These are phyloP conservation scores for Penicillium waksmanii DNA, from an alignment of 495 filamentous ascomycete species.

Conservation along the genomic window DNA sequence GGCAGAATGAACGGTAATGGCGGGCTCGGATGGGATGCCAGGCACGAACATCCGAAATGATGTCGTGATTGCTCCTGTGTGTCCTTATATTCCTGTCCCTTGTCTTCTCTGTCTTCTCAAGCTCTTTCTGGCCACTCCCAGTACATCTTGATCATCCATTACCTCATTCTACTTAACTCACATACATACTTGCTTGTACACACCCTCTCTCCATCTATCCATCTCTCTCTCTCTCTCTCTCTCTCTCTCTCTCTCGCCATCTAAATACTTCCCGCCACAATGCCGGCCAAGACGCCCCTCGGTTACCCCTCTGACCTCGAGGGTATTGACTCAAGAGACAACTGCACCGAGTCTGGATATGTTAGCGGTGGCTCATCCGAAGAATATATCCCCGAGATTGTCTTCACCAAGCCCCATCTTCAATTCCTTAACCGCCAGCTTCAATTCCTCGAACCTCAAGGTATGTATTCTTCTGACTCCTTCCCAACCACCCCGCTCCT, in stretches of 20 bases:
- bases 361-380: constrained; percentile 72
- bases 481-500: constrained; percentile 15
- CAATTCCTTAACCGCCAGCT: constrained; percentile 88
- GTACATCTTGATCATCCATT: constrained; percentile 13
- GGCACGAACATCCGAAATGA: constrained; percentile 30
- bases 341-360: constrained; percentile 81
- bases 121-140: constrained; percentile 19
- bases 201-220: constrained; percentile 8
- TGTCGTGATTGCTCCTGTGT: constrained; percentile 42
- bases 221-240: constrained; percentile 10
- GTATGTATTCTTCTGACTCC: constrained; percentile 39
- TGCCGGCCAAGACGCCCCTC: constrained; percentile 46
- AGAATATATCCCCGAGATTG: constrained; percentile 70
- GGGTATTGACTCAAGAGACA: constrained; percentile 39
- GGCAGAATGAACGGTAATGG: constrained; percentile 39
- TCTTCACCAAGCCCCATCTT: constrained; percentile 87
- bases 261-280: constrained; percentile 25
- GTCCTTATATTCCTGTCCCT: constrained; percentile 34
- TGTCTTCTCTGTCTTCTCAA: constrained; percentile 28
- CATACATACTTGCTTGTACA: constrained; percentile 5
- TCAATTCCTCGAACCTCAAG: constrained; percentile 76
- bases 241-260: constrained; percentile 8
- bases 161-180: constrained; percentile 8
- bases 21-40: constrained; percentile 31
- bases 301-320: constrained; percentile 48